A percentile compares a stretch with the other conserved stretches of the same genome.
Evolutionary conservation across 1,284 basidiomycete species (phyloP).

Genomic region (Microbotryum silenes-acaulis): DNA sequence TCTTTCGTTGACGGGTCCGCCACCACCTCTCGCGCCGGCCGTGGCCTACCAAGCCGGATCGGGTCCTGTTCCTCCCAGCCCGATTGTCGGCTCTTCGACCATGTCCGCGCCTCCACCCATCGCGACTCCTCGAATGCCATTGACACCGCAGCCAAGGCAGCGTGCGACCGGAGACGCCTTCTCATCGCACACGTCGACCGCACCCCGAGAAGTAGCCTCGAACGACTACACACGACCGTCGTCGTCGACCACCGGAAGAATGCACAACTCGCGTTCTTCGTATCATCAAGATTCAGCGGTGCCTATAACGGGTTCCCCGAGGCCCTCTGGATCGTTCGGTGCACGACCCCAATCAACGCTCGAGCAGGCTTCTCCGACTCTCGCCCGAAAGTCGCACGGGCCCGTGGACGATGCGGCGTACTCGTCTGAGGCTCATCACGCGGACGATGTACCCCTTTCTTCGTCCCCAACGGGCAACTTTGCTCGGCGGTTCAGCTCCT

Average conservation of each 20-base stretch:
- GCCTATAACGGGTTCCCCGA: not conserved
- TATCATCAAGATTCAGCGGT: conserved; percentile 9
- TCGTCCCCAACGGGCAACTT: conserved; percentile 28
- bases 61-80: conserved; percentile 3
- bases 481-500: conserved; percentile 37
- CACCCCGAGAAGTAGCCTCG: conserved; percentile 6
- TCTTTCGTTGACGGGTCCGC: conserved; percentile 47
- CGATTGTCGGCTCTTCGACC: conserved; percentile 4
- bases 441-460: conserved; percentile 21
- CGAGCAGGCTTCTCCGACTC: conserved; percentile 7
- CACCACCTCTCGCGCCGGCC: conserved; percentile 33
- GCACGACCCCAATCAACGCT: conserved; percentile 7
- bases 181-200: conserved; percentile 12
- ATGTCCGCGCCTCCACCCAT: conserved; percentile 8
- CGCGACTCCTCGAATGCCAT: conserved; percentile 17
- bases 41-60: conserved; percentile 30
- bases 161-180: conserved; percentile 27
- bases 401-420: not conserved
- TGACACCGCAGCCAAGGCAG: conserved; percentile 29
- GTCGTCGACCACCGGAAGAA: not conserved
- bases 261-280: not conserved
- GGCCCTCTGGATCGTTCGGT: conserved; percentile 1
- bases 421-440: conserved; percentile 3
- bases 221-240: not conserved
- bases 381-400: not conserved